Evolutionary conservation across 2,329 filamentous ascomycete species (phyloP).

Genomic region (Arthrobotrys megalospora): DNA sequence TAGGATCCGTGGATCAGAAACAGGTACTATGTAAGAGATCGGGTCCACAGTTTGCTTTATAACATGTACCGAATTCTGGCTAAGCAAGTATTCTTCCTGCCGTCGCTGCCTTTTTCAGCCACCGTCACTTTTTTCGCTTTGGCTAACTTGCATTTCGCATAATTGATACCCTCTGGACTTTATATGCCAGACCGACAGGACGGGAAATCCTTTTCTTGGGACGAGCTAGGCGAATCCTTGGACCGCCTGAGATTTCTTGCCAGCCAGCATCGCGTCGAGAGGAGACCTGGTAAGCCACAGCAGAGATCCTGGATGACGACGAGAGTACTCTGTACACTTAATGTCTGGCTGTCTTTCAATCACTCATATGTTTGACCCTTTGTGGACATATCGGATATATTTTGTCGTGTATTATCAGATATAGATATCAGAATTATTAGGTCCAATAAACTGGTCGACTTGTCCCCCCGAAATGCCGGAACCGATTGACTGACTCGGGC

Average conservation of each 20-base stretch:
- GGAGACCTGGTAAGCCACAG: constrained; percentile 1
- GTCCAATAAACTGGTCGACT: constrained; percentile 31
- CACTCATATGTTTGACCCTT: neutral
- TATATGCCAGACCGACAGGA: constrained; percentile 33
- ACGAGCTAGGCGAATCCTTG: constrained; percentile 46
- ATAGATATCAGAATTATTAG: neutral
- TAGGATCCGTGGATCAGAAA: constrained; percentile 20
- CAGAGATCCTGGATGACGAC: neutral
- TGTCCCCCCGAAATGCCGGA: constrained; percentile 41
- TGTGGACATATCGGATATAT: neutral
- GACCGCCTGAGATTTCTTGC: constrained; percentile 10
- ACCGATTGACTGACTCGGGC: constrained; percentile 31
- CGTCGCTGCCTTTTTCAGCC: constrained; percentile 34
- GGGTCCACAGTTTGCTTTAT: constrained; percentile 16
- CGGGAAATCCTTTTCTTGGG: constrained; percentile 44
- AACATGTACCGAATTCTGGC: constrained; percentile 15
- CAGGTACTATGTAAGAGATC: constrained; percentile 19
- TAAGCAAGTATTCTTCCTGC: constrained; percentile 7
- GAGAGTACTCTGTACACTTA: neutral
- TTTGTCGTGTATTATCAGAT: constrained; percentile 14
- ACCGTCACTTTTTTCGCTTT: constrained; percentile 35
- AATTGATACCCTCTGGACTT: constrained; percentile 30
- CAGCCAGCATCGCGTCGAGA: constrained; percentile 4
- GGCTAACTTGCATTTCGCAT: constrained; percentile 47
- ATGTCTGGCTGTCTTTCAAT: neutral